These are phyloP conservation scores for Chaetoceros tenuissimus DNA, from an alignment of 108 stramenopile genomes.

Conservation along the genomic window DNA sequence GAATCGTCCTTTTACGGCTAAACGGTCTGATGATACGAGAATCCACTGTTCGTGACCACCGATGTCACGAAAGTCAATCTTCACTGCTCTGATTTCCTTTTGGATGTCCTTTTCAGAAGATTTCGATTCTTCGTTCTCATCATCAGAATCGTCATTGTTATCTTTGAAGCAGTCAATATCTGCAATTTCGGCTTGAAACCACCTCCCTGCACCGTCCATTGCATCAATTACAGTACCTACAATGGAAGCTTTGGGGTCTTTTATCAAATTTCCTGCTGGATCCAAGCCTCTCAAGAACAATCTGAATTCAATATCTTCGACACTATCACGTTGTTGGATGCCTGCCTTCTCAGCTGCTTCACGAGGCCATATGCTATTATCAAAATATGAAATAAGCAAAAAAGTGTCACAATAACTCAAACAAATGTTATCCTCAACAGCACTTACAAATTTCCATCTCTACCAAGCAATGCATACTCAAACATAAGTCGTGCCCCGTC, in stretches of 20 bases:
- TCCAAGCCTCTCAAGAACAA: conserved; percentile 49
- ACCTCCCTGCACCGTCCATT: conserved; percentile 72
- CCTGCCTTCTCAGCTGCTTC: conserved; percentile 87
- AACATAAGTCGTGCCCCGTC: conserved; percentile 64
- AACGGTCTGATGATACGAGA: conserved; percentile 69
- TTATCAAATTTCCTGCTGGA: conserved; percentile 34
- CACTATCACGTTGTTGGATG: conserved; percentile 42
- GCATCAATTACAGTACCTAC: conserved; percentile 63
- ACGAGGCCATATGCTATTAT: conserved; percentile 51
- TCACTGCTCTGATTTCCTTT: conserved; percentile 39
- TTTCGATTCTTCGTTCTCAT: conserved; percentile 27
- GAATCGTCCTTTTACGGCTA: conserved; percentile 71
- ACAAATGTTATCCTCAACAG: not conserved
- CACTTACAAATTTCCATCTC: conserved; percentile 38
- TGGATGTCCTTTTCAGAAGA: conserved; percentile 7
- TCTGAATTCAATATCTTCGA: conserved; percentile 64
- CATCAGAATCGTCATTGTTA: conserved; percentile 25
- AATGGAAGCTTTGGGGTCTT: conserved; percentile 21
- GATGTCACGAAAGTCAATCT: conserved; percentile 61
- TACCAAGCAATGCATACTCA: conserved; percentile 57
- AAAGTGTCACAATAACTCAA: not conserved
- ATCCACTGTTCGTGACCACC: conserved; percentile 78
- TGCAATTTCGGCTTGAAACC: conserved; percentile 65
- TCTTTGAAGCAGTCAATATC: conserved; percentile 34
- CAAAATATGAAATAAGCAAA: not conserved